Conservation (phyloP, 345 rosid genomes). For the Populus tremula region DNA sequence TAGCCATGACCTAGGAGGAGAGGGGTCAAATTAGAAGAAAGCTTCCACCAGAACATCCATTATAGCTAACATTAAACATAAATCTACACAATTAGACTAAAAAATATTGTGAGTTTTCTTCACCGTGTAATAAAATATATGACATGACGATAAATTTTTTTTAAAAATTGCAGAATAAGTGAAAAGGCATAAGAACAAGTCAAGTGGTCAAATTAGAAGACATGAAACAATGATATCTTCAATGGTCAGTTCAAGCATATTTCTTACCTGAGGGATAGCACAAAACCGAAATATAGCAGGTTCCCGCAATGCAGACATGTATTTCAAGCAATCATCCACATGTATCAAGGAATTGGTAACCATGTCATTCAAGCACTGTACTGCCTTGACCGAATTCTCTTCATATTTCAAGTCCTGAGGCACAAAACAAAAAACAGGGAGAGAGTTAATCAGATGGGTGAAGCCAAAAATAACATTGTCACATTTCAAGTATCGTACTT, state of each 20-base stretch:
- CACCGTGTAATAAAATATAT: background rate
- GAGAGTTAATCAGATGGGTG: constrained; percentile 4
- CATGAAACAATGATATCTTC: background rate
- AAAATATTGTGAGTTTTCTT: background rate
- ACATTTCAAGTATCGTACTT: background rate
- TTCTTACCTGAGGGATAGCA: constrained; percentile 72
- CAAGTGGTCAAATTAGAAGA: background rate
- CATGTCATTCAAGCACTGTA: constrained; percentile 93
- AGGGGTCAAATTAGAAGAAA: constrained; percentile 27
- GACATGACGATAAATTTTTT: background rate
- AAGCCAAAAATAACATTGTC: background rate
- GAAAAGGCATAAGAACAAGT: background rate
- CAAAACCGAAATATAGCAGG: constrained; percentile 82
- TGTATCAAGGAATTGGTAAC: constrained; percentile 78
- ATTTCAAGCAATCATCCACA: constrained; percentile 71
- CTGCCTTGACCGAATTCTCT: constrained; percentile 77
- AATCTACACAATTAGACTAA: background rate
- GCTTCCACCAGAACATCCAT: background rate
- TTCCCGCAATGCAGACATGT: constrained; percentile 62
- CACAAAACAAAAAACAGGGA: constrained; percentile 5
- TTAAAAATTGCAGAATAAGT: background rate
- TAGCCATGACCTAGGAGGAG: constrained; percentile 76
- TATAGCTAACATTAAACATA: background rate
- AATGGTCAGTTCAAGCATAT: background rate
- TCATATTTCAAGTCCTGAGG: constrained; percentile 78